Evolutionary conservation across 371 early-diverging fungal genomes (phyloP).

Genomic region (Mortierella sp.): DNA sequence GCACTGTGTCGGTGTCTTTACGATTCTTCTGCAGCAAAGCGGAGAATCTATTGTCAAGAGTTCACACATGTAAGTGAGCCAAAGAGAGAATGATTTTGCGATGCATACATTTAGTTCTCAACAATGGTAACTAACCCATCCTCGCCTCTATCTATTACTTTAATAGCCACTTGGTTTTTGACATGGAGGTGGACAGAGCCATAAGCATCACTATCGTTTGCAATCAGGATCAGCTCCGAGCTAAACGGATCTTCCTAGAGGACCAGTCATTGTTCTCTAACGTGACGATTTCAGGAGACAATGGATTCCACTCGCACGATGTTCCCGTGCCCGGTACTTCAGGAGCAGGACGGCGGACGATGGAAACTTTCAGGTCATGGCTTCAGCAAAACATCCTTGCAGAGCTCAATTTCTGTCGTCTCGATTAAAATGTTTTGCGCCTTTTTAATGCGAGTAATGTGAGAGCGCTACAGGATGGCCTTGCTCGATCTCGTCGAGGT

Average conservation of each 20-base stretch:
- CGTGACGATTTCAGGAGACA: neutral
- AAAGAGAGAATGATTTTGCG: neutral
- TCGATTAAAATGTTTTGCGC: neutral
- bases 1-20: conserved; percentile 52
- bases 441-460: neutral
- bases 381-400: conserved; percentile 31
- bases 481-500: conserved; percentile 72
- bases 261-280: conserved; percentile 18
- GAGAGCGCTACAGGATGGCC: conserved; percentile 42
- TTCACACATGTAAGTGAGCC: conserved; percentile 21
- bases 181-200: conserved; percentile 26
- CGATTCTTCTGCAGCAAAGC: conserved; percentile 17
- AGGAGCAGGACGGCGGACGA: neutral
- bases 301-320: conserved; percentile 28
- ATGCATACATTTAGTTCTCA: too few species aligned
- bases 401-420: conserved; percentile 17
- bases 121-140: neutral
- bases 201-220: conserved; percentile 27
- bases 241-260: conserved; percentile 30
- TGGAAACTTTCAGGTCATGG: conserved; percentile 38
- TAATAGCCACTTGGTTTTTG: conserved; percentile 24
- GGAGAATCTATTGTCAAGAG: neutral
- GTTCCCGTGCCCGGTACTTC: too few species aligned
- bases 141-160: neutral
- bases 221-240: conserved; percentile 18